phyloP scores from a whole-genome alignment of 495 filamentous ascomycete species.

The Talaromyces trachyspermus region DNA sequence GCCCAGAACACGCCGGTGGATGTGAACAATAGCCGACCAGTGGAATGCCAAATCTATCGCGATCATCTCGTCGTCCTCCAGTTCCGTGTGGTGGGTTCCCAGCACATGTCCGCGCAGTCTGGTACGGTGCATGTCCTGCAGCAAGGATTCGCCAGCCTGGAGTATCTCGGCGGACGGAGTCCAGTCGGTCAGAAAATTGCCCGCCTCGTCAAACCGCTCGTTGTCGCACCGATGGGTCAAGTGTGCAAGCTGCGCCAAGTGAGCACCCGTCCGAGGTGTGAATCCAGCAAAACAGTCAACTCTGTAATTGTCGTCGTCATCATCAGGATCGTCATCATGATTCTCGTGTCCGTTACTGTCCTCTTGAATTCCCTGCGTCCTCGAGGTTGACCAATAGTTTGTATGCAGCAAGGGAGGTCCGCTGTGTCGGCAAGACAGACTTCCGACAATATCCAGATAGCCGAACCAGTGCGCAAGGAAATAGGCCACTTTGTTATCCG shows the following conservation, averaged over 20 bases:
- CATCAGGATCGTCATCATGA: constrained; percentile 10
- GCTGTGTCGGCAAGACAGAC: constrained; percentile 61
- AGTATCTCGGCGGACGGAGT: constrained; percentile 46
- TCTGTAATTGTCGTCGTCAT: constrained; percentile 51
- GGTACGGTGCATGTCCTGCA: constrained; percentile 40
- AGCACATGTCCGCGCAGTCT: constrained; percentile 24
- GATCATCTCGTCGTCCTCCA: constrained; percentile 50
- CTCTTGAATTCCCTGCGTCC: constrained; percentile 16
- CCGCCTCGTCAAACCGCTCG: constrained; percentile 53
- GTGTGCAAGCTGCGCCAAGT: constrained; percentile 67
- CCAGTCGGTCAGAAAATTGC: constrained; percentile 50
- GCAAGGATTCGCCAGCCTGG: constrained; percentile 47
- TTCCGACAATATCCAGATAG: constrained; percentile 76
- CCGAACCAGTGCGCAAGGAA: constrained; percentile 85
- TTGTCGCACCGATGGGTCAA: constrained; percentile 64
- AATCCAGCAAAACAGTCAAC: constrained; percentile 81
- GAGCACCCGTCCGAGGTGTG: constrained; percentile 58
- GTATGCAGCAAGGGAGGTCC: constrained; percentile 44
- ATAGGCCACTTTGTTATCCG: constrained; percentile 59
- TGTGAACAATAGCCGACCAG: constrained; percentile 70
- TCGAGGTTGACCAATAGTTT: constrained; percentile 49
- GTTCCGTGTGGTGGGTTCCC: constrained; percentile 26
- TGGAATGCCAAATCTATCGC: constrained; percentile 79
- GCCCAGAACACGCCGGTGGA: constrained; percentile 64
- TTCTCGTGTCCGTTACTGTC: constrained; percentile 18